Evolutionary conservation across 2,329 filamentous ascomycete species (phyloP).

Genomic region (Tetracladium maxilliforme): DNA sequence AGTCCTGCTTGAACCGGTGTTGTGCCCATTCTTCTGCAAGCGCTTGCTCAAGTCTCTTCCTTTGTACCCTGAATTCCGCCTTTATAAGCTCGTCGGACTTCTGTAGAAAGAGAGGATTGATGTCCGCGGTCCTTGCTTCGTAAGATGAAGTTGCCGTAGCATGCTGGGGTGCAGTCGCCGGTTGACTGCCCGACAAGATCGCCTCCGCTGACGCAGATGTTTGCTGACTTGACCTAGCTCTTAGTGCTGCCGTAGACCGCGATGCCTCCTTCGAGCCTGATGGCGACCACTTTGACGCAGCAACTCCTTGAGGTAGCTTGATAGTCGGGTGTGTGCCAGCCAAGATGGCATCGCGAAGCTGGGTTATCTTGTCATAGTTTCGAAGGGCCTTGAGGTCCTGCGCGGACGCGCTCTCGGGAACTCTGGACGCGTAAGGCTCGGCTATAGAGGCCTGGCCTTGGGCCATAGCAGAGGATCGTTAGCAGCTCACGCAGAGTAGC

Average conservation of each 20-base stretch:
- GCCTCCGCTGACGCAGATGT: conserved; percentile 10
- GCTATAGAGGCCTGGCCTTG: no score
- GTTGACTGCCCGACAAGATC: conserved; percentile 10
- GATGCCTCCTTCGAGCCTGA: conserved; percentile 6
- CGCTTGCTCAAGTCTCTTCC: conserved; percentile 64
- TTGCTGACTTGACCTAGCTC: conserved; percentile 5
- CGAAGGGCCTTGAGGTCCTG: conserved; percentile 40
- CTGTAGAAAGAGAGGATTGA: conserved; percentile 71
- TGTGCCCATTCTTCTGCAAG: no score
- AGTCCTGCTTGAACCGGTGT: no score
- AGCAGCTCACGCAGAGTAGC: no score
- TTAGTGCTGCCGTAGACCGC: conserved; percentile 9
- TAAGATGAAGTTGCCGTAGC: conserved; percentile 26
- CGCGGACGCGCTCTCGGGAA: no score
- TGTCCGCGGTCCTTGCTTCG: conserved; percentile 48
- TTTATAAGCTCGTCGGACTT: conserved; percentile 76
- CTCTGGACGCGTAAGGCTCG: no score
- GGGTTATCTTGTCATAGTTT: conserved; percentile 69
- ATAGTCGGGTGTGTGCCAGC: conserved; percentile 58
- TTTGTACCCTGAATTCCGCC: conserved; percentile 67
- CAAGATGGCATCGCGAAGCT: conserved; percentile 67
- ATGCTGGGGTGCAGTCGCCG: conserved; percentile 17
- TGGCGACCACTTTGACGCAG: background rate
- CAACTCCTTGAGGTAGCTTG: conserved; percentile 18
- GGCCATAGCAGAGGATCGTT: no score